Percentiles rank a stretch among this genome's conserved stretches.
These are phyloP conservation scores for Coprinellus micaceus DNA, from an alignment of 768 basidiomycete genomes.

Conservation along the genomic window DNA sequence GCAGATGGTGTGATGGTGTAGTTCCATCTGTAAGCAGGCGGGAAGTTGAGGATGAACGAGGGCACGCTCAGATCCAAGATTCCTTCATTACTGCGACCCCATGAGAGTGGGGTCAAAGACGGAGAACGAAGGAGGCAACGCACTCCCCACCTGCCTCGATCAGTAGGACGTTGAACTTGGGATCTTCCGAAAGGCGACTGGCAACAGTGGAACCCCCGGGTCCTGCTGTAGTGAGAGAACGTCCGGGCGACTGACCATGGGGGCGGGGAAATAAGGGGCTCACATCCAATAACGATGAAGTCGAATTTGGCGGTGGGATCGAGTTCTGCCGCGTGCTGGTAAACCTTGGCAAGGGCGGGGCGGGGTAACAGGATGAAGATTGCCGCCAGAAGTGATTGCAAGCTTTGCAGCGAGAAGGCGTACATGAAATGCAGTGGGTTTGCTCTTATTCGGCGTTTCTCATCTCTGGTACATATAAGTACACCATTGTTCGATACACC, in stretches of 20 bases:
- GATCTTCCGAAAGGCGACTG: conserved; percentile 16
- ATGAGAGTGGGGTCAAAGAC: no score
- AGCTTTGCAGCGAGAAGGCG: no score
- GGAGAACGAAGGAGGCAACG: no score
- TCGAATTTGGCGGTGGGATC: conserved; percentile 1
- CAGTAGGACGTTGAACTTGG: conserved; percentile 15
- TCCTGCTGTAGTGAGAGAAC: conserved; percentile 14
- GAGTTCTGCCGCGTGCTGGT: background rate
- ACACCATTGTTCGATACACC: no score
- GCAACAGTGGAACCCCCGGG: conserved; percentile 21
- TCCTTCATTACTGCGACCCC: background rate
- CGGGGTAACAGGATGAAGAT: no score
- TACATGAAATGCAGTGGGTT: no score
- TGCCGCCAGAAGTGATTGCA: no score
- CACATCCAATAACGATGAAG: conserved; percentile 8
- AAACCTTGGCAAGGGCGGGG: no score
- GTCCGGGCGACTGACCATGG: background rate
- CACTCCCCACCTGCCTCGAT: conserved; percentile 19
- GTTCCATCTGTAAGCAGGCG: conserved; percentile 13
- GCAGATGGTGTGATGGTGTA: conserved; percentile 9
- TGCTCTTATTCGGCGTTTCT: no score
- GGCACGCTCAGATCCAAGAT: background rate
- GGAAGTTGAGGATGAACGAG: no score
- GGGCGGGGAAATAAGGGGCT: background rate
- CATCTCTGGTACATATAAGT: no score